Percentiles rank a stretch among this genome's conserved stretches.
phyloP scores from a whole-genome alignment of 1,139 yeast species.

The Suhomyces wounanorum region DNA sequence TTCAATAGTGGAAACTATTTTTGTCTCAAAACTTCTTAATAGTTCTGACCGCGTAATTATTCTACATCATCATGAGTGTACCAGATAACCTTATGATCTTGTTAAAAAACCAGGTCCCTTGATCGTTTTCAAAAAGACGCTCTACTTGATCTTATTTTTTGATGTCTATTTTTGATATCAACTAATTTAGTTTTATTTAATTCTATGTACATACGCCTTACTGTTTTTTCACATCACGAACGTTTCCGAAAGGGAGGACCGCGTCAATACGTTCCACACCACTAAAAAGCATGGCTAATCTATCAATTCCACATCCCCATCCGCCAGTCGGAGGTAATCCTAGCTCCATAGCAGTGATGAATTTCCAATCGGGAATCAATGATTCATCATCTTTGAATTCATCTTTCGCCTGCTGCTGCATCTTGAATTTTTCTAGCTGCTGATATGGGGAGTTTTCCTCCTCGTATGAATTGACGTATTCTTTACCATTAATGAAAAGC shows the following conservation, averaged over 20 bases:
- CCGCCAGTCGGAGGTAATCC: conserved; percentile 99
- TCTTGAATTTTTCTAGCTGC: conserved; percentile 61
- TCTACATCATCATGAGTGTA: not conserved
- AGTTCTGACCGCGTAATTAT: not conserved
- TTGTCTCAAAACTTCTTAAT: not conserved
- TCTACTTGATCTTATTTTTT: conserved; percentile 1
- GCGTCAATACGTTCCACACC: conserved; percentile 69
- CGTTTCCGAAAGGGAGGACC: conserved; percentile 79
- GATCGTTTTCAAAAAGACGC: not conserved
- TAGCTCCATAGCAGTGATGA: conserved; percentile 77
- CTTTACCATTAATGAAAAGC: conserved; percentile 75
- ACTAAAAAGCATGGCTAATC: conserved; percentile 79
- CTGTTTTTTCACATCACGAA: conserved; percentile 68
- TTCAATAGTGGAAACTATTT: not conserved
- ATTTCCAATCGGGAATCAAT: conserved; percentile 71
- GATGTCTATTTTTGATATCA: not conserved
- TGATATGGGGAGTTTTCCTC: conserved; percentile 87
- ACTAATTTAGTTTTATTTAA: not conserved
- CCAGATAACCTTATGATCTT: not conserved
- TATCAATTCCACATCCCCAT: conserved; percentile 93
- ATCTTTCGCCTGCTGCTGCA: conserved; percentile 53
- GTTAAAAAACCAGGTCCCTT: not conserved
- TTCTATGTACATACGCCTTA: conserved; percentile 20
- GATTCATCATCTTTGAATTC: conserved; percentile 61
- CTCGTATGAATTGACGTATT: conserved; percentile 91